Evolutionary conservation across 805 yeast species (phyloP).

Genomic region (Hanseniaspora thailandica): DNA sequence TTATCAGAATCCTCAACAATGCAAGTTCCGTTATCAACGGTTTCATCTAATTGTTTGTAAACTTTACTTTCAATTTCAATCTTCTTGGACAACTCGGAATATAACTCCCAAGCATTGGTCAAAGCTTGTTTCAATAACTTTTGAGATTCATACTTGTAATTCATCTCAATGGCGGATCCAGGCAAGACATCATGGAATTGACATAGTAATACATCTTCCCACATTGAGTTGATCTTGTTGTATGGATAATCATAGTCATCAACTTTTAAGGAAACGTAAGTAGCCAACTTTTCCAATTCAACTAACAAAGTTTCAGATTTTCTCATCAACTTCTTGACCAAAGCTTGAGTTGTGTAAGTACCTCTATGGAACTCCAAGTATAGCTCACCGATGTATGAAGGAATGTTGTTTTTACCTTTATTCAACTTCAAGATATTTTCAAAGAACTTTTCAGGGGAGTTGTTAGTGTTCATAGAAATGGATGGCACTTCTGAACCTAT

Average conservation of each 20-base stretch:
- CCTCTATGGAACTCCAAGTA: constrained; percentile 95
- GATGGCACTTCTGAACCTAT: constrained; percentile 62
- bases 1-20: constrained; percentile 28
- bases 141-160: constrained; percentile 75
- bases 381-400: constrained; percentile 87
- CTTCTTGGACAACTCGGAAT: constrained; percentile 39
- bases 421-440: constrained; percentile 52
- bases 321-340: constrained; percentile 71
- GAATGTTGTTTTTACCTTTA: constrained; percentile 53
- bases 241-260: constrained; percentile 60
- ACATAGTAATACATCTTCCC: constrained; percentile 83
- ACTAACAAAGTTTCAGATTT: constrained; percentile 62
- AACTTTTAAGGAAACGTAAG: constrained; percentile 48
- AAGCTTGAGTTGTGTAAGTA: constrained; percentile 89
- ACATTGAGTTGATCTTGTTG: constrained; percentile 50
- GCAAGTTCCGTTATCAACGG: neutral
- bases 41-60: neutral
- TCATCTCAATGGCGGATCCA: constrained; percentile 90
- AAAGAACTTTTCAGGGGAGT: constrained; percentile 64
- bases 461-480: constrained; percentile 51
- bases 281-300: constrained; percentile 75
- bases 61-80: constrained; percentile 28
- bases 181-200: constrained; percentile 98
- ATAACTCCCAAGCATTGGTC: constrained; percentile 41
- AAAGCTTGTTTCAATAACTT: constrained; percentile 58